These are phyloP conservation scores for Malus sylvestris DNA, from an alignment of 306 rosid genomes.

Conservation along the genomic window DNA sequence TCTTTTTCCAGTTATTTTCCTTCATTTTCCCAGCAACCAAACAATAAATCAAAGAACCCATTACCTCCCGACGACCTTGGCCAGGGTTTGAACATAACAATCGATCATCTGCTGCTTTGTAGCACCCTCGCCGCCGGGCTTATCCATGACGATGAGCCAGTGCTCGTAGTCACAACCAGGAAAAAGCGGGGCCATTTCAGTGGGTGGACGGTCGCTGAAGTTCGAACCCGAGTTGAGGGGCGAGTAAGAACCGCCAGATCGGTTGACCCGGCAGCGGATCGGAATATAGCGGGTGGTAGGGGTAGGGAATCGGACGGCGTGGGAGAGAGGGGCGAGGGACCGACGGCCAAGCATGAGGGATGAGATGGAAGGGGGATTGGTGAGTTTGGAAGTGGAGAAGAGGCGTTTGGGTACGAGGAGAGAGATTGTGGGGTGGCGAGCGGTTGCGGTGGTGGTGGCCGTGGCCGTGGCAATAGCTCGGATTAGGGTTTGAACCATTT, in stretches of 20 bases:
- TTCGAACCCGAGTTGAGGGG: conserved; percentile 68
- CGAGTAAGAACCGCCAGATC: conserved; percentile 64
- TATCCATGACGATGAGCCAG: conserved; percentile 94
- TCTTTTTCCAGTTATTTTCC: background rate
- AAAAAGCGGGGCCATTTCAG: conserved; percentile 95
- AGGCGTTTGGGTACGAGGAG: conserved; percentile 31
- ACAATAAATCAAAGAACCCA: background rate
- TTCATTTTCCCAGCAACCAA: background rate
- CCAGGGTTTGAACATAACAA: conserved; percentile 66
- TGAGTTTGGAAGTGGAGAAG: conserved; percentile 25
- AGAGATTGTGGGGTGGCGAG: conserved; percentile 23
- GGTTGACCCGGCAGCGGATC: conserved; percentile 60
- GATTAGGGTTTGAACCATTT: conserved; percentile 51
- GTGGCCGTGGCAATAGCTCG: conserved; percentile 33
- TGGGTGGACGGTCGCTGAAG: conserved; percentile 86
- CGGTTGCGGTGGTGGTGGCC: conserved; percentile 1
- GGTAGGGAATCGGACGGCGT: conserved; percentile 14
- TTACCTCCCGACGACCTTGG: conserved; percentile 70
- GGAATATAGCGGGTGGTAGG: conserved; percentile 33
- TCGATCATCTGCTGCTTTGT: conserved; percentile 81
- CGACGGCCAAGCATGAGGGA: conserved; percentile 29
- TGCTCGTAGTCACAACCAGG: conserved; percentile 95
- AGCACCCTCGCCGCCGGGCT: conserved; percentile 85
- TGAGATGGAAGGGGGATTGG: conserved; percentile 32
- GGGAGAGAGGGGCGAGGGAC: conserved; percentile 38